Percentiles rank a stretch among this genome's conserved stretches.
Conservation (phyloP, 371 early-diverging fungal genomes). For the Cladochytrium tenue region DNA sequence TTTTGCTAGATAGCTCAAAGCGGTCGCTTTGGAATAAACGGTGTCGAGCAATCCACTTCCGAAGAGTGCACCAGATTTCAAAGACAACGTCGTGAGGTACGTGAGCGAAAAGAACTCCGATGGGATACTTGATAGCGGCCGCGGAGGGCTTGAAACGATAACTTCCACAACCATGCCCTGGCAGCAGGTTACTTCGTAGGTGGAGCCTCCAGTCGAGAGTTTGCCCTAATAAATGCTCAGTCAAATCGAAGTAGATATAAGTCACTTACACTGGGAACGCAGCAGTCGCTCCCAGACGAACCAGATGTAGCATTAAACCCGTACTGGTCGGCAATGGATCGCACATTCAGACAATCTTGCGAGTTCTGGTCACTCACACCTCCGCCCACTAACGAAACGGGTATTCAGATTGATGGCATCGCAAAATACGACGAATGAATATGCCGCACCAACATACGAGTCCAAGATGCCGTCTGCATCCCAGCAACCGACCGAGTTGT, state of each 20-base stretch:
- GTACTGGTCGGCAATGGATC: not conserved
- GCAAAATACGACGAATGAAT: too few species aligned
- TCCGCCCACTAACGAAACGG: too few species aligned
- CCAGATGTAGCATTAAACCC: not conserved
- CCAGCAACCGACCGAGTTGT: not conserved
- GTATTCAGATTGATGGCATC: too few species aligned
- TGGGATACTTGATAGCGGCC: not conserved
- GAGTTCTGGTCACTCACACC: not conserved
- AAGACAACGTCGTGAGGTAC: not conserved
- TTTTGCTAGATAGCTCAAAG: not conserved
- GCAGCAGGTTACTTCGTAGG: not conserved
- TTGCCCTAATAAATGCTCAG: too few species aligned
- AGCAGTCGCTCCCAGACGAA: not conserved
- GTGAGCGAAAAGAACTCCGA: not conserved
- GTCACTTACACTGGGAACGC: not conserved
- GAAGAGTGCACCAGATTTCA: not conserved
- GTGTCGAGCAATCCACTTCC: not conserved
- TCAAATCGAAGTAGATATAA: not conserved
- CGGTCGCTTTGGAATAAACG: not conserved
- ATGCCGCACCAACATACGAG: not conserved
- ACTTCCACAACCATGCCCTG: not conserved
- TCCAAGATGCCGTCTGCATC: not conserved
- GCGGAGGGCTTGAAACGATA: not conserved
- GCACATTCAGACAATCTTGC: not conserved
- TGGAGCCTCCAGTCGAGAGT: not conserved